A percentile compares a stretch with the other conserved stretches of the same genome.
These are phyloP conservation scores for Nitzschia palea DNA, from an alignment of 108 stramenopile genomes.

Conservation along the genomic window DNA sequence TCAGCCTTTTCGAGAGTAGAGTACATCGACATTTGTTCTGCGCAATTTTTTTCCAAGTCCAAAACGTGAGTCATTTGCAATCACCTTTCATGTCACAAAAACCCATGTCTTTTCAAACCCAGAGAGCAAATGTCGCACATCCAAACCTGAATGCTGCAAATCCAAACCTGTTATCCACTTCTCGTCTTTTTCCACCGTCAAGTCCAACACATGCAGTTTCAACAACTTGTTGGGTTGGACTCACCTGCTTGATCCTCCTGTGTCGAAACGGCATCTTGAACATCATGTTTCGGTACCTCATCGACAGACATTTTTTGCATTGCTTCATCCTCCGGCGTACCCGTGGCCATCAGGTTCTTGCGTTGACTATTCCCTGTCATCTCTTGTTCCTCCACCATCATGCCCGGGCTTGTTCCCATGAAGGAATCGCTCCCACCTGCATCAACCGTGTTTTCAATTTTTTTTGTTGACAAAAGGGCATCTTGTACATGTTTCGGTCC, in stretches of 20 bases:
- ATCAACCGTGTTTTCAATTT: not conserved
- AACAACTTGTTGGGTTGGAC: not conserved
- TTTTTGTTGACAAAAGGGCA: slow-evolving; percentile 1
- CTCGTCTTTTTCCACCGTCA: slow-evolving; percentile 22
- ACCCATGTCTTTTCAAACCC: too few relatives aligned
- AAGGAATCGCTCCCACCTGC: not conserved
- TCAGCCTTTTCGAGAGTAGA: too few relatives aligned
- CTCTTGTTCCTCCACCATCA: slow-evolving; percentile 20
- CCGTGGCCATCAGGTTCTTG: slow-evolving; percentile 40
- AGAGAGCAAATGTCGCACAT: too few relatives aligned
- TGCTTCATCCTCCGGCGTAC: slow-evolving; percentile 38
- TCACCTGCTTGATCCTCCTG: slow-evolving; percentile 11
- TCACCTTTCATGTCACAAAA: too few relatives aligned
- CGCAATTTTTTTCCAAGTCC: too few relatives aligned
- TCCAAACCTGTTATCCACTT: too few relatives aligned
- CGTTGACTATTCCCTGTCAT: slow-evolving; percentile 17
- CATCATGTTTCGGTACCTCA: slow-evolving; percentile 19
- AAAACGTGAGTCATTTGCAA: too few relatives aligned
- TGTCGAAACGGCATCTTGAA: slow-evolving; percentile 25
- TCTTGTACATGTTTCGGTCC: slow-evolving; percentile 20
- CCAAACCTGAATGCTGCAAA: too few relatives aligned
- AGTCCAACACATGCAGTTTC: not conserved
- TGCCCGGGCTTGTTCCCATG: too few relatives aligned
- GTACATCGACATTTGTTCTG: too few relatives aligned
- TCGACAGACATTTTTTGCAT: slow-evolving; percentile 25